Base-by-base conservation (phyloP, 2,329 filamentous ascomycete species). In the Penicillium sclerotiorum region DNA sequence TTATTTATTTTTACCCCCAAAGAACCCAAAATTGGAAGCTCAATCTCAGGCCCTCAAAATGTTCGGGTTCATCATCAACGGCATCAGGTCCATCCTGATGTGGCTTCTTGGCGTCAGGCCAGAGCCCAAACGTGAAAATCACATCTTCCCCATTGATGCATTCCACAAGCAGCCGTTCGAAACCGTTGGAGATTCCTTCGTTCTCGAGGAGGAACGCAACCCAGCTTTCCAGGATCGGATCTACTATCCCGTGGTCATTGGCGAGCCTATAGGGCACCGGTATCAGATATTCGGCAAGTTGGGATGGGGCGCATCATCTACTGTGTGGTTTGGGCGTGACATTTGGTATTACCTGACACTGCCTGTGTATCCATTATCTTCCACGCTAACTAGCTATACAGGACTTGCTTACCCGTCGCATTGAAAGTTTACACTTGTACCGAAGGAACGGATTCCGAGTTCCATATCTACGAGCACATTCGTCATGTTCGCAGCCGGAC, bases 171-270 rank as follows among this genome's bases (percentile, higher is more conserved):
- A 28, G 9, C 6, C 25, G 20, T 38, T 22, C 13, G 20, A 38
- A 7, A 38, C 21, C 5, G 3, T 38, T 9, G 36, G 23, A 4
- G 36, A 23, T 13, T 12, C 36, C 8, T 9, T n/a, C 4, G 13
- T 41, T 12, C 1, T 27, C 1, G 72, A 72, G 3, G 67, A 70
- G 11, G 37, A 47, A 22, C 59, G 3, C 7, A 20, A 13, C 17
- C 11, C 12, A 7, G 8, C 8, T 5, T 46, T 46, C 22, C 11
- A 17, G 2, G 1, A 25, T 3, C 33, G 33, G 4, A 4, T 13
- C 7, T 47, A 15, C 30, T 47, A 47, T 17, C 36, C 45, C 4
- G 45, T 40, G 9, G 22, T 15, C 8, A 32, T 47, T 18, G 45
- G 45, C 4, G 35, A 47, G 4, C 25, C 40, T 7, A 13, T 47